Evolutionary conservation across 768 basidiomycete species (phyloP).

Genomic region (Russula compacta): DNA sequence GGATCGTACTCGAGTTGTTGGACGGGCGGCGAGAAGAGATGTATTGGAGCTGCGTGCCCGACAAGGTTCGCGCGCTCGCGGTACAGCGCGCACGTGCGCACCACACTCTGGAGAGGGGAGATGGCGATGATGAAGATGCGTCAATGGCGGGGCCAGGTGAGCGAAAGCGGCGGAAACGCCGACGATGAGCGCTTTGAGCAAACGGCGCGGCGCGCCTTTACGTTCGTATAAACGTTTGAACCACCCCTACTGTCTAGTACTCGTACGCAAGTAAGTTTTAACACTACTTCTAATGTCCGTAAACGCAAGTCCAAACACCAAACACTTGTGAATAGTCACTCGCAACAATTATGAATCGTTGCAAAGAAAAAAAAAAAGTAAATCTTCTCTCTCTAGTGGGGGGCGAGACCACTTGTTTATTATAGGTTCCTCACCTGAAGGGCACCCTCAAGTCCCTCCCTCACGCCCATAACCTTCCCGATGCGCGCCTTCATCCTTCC

Average conservation of each 20-base stretch:
- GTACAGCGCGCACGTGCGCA: conserved; percentile 35
- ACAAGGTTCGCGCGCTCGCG: conserved; percentile 56
- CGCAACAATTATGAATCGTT: too few relatives aligned
- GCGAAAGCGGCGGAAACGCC: neutral
- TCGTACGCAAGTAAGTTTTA: neutral
- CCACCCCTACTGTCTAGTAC: too few relatives aligned
- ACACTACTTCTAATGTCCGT: neutral
- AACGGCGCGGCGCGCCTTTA: too few relatives aligned
- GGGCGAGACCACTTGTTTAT: too few relatives aligned
- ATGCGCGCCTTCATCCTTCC: conserved; percentile 24
- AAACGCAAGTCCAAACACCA: too few relatives aligned
- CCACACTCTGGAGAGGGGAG: neutral
- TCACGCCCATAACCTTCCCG: conserved; percentile 23
- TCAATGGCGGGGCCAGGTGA: neutral
- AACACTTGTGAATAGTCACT: too few relatives aligned
- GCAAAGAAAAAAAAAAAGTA: too few relatives aligned
- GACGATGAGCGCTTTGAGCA: neutral
- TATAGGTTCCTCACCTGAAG: neutral
- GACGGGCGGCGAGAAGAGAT: conserved; percentile 54
- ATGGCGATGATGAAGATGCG: neutral
- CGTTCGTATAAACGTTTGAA: too few relatives aligned
- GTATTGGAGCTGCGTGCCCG: conserved; percentile 76
- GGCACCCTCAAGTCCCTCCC: conserved; percentile 28
- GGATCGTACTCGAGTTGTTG: conserved; percentile 47
- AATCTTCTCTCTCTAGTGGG: too few relatives aligned